Conservation (phyloP, 2,329 filamentous ascomycete genomes). For the Neopestalotiopsis sp. region DNA sequence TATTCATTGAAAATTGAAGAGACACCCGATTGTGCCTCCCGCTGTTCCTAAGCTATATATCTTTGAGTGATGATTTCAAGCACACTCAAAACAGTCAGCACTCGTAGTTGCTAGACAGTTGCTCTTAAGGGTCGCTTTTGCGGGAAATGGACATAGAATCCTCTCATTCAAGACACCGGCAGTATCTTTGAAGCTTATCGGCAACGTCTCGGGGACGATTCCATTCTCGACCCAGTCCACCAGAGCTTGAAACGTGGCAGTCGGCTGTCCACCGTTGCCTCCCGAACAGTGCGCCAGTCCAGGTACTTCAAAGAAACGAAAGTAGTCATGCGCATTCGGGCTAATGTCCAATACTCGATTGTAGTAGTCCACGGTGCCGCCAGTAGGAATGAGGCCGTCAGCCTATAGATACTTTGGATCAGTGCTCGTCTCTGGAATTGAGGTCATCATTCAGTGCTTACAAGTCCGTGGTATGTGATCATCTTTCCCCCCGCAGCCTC, state of each 20-base stretch:
- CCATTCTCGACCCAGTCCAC: constrained; percentile 13
- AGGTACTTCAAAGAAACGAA: neutral
- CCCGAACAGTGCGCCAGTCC: neutral
- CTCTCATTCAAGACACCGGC: neutral
- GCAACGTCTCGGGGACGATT: neutral
- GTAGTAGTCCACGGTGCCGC: constrained; percentile 1
- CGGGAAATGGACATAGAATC: neutral
- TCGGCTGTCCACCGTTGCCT: neutral
- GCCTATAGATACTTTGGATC: neutral
- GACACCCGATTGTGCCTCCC: too few species aligned
- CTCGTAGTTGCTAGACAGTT: neutral
- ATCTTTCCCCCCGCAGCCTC: neutral
- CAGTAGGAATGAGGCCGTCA: neutral
- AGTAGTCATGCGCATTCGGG: neutral
- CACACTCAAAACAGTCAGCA: neutral
- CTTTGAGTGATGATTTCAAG: neutral
- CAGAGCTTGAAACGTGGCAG: neutral
- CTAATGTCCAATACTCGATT: neutral
- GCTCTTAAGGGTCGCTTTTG: neutral
- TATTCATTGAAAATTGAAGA: too few species aligned
- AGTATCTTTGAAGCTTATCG: neutral
- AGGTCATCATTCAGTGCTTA: too few species aligned
- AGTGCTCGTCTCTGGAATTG: too few species aligned
- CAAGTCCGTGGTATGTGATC: constrained; percentile 2
- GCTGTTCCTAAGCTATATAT: too few species aligned